Conservation (phyloP, 768 basidiomycete genomes). For the Termitomyces sp. region DNA sequence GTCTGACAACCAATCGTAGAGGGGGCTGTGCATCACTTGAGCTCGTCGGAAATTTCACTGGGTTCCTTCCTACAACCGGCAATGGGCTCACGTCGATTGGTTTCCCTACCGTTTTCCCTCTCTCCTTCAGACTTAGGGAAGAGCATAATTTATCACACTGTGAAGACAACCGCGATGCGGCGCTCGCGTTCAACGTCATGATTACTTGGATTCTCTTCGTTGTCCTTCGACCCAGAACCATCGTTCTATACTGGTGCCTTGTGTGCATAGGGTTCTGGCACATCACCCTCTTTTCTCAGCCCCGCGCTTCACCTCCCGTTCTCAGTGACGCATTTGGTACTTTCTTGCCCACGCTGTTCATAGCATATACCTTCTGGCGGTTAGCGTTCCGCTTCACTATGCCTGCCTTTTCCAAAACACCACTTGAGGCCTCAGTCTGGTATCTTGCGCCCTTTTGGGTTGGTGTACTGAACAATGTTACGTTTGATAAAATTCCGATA, state of each 20-base stretch:
- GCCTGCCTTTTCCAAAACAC: conserved; percentile 62
- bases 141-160: conserved; percentile 56
- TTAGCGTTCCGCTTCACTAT: conserved; percentile 70
- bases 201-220: conserved; percentile 67
- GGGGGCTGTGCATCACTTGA: conserved; percentile 79
- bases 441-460: conserved; percentile 80
- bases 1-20: conserved; percentile 54
- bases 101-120: conserved; percentile 74
- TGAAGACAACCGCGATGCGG: conserved; percentile 63
- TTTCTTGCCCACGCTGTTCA: conserved; percentile 77
- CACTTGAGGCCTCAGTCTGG: conserved; percentile 70
- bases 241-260: conserved; percentile 72
- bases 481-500: conserved; percentile 70
- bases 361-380: conserved; percentile 78
- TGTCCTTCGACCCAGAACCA: conserved; percentile 65
- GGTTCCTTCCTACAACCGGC: conserved; percentile 55
- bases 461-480: conserved; percentile 72
- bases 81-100: conserved; percentile 69
- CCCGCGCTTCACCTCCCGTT: conserved; percentile 60
- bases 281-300: conserved; percentile 74
- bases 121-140: conserved; percentile 57
- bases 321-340: conserved; percentile 70
- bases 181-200: conserved; percentile 71
- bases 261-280: conserved; percentile 88
- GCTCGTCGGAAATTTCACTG: conserved; percentile 68